Evolutionary conservation across 2,329 filamentous ascomycete genomes (phyloP).

Genomic region (Fusarium ramigenum): DNA sequence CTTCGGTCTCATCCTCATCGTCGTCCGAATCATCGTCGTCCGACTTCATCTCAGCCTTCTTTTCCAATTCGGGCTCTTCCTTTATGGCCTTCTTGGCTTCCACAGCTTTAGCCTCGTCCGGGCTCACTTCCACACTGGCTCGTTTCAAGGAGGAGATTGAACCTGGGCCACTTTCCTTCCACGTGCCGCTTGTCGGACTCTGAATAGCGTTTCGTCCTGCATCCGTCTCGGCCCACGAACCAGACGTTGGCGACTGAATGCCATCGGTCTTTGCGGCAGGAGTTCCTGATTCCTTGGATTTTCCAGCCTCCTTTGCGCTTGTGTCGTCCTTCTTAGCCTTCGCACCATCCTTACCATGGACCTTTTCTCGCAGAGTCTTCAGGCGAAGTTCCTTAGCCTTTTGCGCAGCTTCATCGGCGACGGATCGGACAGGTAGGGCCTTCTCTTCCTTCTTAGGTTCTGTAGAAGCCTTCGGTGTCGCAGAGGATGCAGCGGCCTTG

Average conservation of each 20-base stretch:
- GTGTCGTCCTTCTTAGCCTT: conserved; percentile 12
- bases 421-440: conserved; percentile 59
- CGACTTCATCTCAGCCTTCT: conserved; percentile 46
- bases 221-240: conserved; percentile 51
- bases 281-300: conserved; percentile 16
- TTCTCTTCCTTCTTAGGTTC: conserved; percentile 42
- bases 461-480: conserved; percentile 24
- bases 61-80: conserved; percentile 52
- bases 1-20: conserved; percentile 11
- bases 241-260: conserved; percentile 57
- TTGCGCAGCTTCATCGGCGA: conserved; percentile 72
- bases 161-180: conserved; percentile 48
- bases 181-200: conserved; percentile 54
- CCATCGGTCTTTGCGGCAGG: conserved; percentile 37
- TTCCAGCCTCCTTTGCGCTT: background rate
- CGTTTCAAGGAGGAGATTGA: background rate
- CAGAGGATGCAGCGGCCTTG: conserved; percentile 23
- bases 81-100: conserved; percentile 50
- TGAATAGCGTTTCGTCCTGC: conserved; percentile 50
- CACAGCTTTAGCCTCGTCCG: conserved; percentile 52
- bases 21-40: conserved; percentile 34
- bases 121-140: conserved; percentile 44
- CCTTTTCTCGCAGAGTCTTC: conserved; percentile 63
- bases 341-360: conserved; percentile 56
- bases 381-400: conserved; percentile 70